Evolutionary conservation across 148 eudicot species (phyloP).

Genomic region (Limonium bicolor): DNA sequence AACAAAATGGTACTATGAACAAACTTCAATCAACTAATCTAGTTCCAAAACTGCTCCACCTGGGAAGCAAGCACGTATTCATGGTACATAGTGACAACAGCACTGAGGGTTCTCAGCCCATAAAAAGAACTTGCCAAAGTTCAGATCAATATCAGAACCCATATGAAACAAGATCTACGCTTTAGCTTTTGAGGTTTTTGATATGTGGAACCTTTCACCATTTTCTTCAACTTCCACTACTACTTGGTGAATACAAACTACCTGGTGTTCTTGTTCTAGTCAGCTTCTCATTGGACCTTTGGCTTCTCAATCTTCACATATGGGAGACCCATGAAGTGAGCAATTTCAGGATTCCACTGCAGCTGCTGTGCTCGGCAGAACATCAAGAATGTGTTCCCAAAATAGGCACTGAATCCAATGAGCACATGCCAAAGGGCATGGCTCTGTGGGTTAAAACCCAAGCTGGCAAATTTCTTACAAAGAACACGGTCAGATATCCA

Average conservation of each 20-base stretch:
- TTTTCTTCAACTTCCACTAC: conserved; percentile 16
- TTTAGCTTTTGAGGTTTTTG: neutral
- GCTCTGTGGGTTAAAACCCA: conserved; percentile 81
- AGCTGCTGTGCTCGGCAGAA: conserved; percentile 87
- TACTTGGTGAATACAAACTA: neutral
- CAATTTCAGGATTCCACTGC: conserved; percentile 61
- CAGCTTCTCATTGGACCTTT: conserved; percentile 46
- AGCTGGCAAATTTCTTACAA: conserved; percentile 42
- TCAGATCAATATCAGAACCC: no score
- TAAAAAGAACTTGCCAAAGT: no score
- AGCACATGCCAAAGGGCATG: conserved; percentile 86
- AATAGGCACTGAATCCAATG: conserved; percentile 80
- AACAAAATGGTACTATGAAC: no score
- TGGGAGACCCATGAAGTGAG: conserved; percentile 50
- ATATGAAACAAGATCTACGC: no score
- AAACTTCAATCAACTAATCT: conserved; percentile 4
- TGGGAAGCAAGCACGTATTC: conserved; percentile 3
- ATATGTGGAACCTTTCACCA: conserved; percentile 9
- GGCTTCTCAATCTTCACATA: conserved; percentile 76
- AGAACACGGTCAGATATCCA: conserved; percentile 66
- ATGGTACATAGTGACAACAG: conserved; percentile 14
- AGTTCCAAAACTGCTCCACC: conserved; percentile 14
- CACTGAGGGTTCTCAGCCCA: no score
- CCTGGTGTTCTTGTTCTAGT: conserved; percentile 3
- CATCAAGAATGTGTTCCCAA: conserved; percentile 87